phyloP scores from a whole-genome alignment of 495 filamentous ascomycete species.

The Cercophora samala region DNA sequence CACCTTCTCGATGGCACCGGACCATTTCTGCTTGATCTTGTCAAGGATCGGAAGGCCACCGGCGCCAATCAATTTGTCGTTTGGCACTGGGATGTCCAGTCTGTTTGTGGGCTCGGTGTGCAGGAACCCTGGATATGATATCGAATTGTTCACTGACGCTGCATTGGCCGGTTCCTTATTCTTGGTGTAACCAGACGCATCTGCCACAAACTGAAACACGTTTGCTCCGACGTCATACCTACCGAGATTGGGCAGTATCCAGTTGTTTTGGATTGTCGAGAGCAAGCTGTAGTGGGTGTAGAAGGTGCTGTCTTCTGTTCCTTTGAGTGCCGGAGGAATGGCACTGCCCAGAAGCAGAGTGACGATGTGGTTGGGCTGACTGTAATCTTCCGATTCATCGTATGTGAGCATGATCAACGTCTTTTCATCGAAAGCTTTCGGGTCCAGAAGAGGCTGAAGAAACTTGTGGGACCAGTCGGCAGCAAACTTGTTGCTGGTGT shows the following conservation, averaged over 20 bases:
- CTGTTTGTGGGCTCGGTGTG: slow-evolving; percentile 33
- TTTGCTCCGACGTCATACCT: slow-evolving; percentile 72
- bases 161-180: slow-evolving; percentile 57
- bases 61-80: slow-evolving; percentile 43
- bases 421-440: slow-evolving; percentile 56
- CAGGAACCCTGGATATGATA: slow-evolving; percentile 60
- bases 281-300: slow-evolving; percentile 71
- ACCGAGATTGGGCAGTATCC: slow-evolving; percentile 62
- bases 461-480: slow-evolving; percentile 57
- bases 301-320: slow-evolving; percentile 61
- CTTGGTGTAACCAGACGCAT: slow-evolving; percentile 53
- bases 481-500: slow-evolving; percentile 58
- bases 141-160: slow-evolving; percentile 58
- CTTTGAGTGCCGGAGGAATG: slow-evolving; percentile 53
- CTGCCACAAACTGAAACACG: slow-evolving; percentile 58
- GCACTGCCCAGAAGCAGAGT: slow-evolving; percentile 63
- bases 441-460: slow-evolving; percentile 55
- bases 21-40: slow-evolving; percentile 33
- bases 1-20: slow-evolving; percentile 6
- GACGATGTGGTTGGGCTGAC: slow-evolving; percentile 55
- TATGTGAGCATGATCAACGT: slow-evolving; percentile 68
- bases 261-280: slow-evolving; percentile 63
- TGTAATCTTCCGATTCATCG: slow-evolving; percentile 61
- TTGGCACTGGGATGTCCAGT: slow-evolving; percentile 42
- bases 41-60: slow-evolving; percentile 39